phyloP scores from a whole-genome alignment of 768 basidiomycete species.

The Scleroderma bovista region DNA sequence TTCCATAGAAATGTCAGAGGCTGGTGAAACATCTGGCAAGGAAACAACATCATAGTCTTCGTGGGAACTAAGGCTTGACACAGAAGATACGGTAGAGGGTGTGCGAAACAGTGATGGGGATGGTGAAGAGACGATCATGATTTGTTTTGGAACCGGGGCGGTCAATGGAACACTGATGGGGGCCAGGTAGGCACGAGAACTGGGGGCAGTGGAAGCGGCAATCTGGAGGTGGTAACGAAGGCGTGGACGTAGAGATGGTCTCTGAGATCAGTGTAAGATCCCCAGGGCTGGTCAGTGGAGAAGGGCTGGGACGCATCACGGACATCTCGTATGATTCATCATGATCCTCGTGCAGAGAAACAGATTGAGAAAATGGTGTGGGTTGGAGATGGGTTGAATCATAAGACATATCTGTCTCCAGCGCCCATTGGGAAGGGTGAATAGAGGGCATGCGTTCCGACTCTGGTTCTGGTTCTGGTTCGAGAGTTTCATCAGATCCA shows the following conservation, averaged over 20 bases:
- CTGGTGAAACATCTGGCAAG: slow-evolving; percentile 12
- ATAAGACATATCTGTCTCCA: slow-evolving; percentile 63
- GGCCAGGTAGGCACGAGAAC: slow-evolving; percentile 1
- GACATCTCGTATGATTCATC: slow-evolving; percentile 75
- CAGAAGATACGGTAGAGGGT: slow-evolving; percentile 32
- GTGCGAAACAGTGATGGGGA: slow-evolving; percentile 34
- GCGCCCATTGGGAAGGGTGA: slow-evolving; percentile 48
- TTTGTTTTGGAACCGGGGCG: slow-evolving; percentile 17
- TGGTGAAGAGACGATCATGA: slow-evolving; percentile 26
- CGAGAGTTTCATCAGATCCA: too few relatives aligned
- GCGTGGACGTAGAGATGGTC: slow-evolving; percentile 21
- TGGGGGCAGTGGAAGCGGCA: neutral
- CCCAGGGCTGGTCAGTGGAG: slow-evolving; percentile 27
- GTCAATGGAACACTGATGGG: slow-evolving; percentile 29
- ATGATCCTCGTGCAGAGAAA: slow-evolving; percentile 48
- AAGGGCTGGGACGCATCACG: slow-evolving; percentile 56
- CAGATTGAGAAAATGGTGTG: too few relatives aligned
- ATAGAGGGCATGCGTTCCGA: slow-evolving; percentile 36
- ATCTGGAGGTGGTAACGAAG: slow-evolving; percentile 1
- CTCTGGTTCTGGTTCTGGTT: too few relatives aligned
- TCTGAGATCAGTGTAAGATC: slow-evolving; percentile 33
- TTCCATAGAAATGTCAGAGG: slow-evolving; percentile 42
- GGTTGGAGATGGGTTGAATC: too few relatives aligned
- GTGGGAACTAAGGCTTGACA: slow-evolving; percentile 41
- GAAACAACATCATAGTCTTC: slow-evolving; percentile 27